phyloP scores from a whole-genome alignment of 1,284 basidiomycete genomes.

The Trametes pubescens region DNA sequence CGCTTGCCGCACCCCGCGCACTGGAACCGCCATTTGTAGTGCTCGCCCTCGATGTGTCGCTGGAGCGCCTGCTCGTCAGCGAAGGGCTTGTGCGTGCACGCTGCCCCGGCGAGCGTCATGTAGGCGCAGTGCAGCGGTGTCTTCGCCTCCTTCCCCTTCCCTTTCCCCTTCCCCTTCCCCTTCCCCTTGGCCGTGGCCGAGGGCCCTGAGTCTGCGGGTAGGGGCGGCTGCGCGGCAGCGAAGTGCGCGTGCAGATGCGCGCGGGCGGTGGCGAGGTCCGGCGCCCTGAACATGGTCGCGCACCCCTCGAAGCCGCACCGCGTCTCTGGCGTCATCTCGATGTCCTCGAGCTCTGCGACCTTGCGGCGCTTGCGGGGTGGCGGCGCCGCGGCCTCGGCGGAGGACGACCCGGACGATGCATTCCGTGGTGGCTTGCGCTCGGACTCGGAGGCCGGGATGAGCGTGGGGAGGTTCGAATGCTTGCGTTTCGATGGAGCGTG shows the following conservation, averaged over 20 bases:
- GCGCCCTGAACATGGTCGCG: not conserved
- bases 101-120: not conserved
- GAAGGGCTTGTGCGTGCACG: not conserved
- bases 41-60: slow-evolving; percentile 1
- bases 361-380: not conserved
- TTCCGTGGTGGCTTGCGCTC: not conserved
- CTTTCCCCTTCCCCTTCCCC: not conserved
- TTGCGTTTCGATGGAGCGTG: too few species aligned
- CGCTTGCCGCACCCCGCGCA: not conserved
- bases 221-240: not conserved
- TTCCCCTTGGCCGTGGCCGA: not conserved
- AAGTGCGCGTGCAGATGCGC: not conserved
- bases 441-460: too few species aligned
- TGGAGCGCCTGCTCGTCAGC: not conserved
- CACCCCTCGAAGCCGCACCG: not conserved
- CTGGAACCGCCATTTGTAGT: not conserved
- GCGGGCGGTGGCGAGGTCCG: not conserved
- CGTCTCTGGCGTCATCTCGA: not conserved
- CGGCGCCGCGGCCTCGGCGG: not conserved
- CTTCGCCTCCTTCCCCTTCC: not conserved
- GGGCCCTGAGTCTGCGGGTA: not conserved
- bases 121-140: not conserved
- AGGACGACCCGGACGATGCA: not conserved
- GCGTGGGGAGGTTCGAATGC: too few species aligned
- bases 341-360: not conserved